Conservation (phyloP, 2,329 filamentous ascomycete species). For the Ascochyta lentis region DNA sequence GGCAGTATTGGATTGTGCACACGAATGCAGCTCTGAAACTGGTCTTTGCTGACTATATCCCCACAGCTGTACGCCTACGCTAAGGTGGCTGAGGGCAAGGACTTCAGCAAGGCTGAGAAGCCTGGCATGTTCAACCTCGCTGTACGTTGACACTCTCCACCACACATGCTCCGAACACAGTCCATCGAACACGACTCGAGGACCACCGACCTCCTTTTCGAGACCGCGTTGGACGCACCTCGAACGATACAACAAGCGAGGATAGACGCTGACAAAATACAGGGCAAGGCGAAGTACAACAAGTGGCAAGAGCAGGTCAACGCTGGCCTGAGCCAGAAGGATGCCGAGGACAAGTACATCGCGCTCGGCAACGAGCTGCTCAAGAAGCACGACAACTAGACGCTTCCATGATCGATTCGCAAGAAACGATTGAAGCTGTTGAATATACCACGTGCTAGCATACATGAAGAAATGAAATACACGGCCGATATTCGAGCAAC, state of each 20-base stretch:
- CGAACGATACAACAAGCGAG: neutral
- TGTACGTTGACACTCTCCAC: constrained; percentile 51
- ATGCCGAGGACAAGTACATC: constrained; percentile 81
- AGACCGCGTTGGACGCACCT: neutral
- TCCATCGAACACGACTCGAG: neutral
- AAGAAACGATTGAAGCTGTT: neutral
- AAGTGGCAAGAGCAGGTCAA: constrained; percentile 77
- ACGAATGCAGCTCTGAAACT: neutral
- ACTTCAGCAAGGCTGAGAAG: constrained; percentile 51
- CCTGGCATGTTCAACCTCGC: constrained; percentile 76
- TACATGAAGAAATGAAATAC: constrained; percentile 16
- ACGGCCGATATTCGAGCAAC: constrained; percentile 10
- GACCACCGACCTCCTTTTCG: neutral
- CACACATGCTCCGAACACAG: neutral
- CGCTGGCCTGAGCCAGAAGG: constrained; percentile 64
- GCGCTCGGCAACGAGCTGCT: constrained; percentile 75
- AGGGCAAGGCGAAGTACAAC: constrained; percentile 82
- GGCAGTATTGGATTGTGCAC: neutral
- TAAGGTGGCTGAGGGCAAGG: constrained; percentile 51
- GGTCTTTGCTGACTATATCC: constrained; percentile 6
- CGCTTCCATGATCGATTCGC: neutral
- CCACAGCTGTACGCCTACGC: constrained; percentile 59
- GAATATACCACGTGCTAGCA: constrained; percentile 8
- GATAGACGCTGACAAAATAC: constrained; percentile 14
- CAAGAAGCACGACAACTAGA: constrained; percentile 67